Evolutionary conservation across 192 early-diverging fungal species (phyloP), one percentile per base, ranked within the genome.

Genomic region (Rhizoclosmatium sp.): DNA sequence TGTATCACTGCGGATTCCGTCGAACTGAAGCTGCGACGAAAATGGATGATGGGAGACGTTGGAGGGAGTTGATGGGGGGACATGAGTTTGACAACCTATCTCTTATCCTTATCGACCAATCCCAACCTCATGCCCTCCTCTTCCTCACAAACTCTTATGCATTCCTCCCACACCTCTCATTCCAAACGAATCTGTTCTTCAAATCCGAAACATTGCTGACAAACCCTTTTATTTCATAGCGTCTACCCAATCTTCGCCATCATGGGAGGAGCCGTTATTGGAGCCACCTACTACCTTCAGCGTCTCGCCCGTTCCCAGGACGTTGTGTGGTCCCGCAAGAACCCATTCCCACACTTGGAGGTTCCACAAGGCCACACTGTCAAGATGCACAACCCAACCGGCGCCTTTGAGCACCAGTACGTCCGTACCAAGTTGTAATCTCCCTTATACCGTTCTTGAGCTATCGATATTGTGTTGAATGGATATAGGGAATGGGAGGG

Each of bases 281-380:
- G 80, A 49, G 80, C 80, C 16, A 21, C 65, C 31, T 81, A 66
- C 54, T 81, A 81, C 75, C 4, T 81, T n/a, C 12, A 16, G 59
- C 80, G 80, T 47, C 75, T 81, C 9, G 80, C 80, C 9, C 75
- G 75, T 9, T 40, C 40, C 73, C 80, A 66, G 41, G 80, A 81
- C 42, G 80, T 81, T 40, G 80, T 69, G 44, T 81, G 80, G 80
- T 65, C 45, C 70, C 62, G 67, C 65, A 76, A 76, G 59, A 81
- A 81, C 80, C 78, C 56, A 39, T 65, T 65, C 61, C 78, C 78
- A 39, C 54, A 58, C 49, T 44, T 72, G 48, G 70, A 72, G 7
- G 70, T 72, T 58, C 70, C 70, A 10, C 3, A 72, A 47, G 70
- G 70, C 31, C 21, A 39, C 70, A 72, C 70, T 41, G 58, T 59